Evolutionary conservation across 805 yeast species (phyloP).

Genomic region (Torulaspora microellipsoides): DNA sequence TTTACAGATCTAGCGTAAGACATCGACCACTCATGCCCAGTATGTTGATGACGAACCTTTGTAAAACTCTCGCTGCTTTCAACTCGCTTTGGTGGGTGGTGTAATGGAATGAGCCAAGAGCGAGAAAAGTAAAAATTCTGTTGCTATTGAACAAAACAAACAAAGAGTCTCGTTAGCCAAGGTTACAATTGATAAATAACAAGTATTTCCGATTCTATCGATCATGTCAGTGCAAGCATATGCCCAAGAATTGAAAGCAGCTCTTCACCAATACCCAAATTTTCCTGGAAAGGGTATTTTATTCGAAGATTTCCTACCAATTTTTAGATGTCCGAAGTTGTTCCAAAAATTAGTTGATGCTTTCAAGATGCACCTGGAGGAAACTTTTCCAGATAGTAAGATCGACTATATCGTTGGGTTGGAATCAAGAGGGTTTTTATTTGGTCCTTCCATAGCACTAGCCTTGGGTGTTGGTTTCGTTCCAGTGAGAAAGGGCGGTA

Average conservation of each 20-base stretch:
- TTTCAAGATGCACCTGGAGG: conserved; percentile 67
- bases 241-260: conserved; percentile 47
- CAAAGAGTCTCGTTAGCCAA: too few relatives aligned
- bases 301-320: conserved; percentile 94
- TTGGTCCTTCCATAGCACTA: conserved; percentile 93
- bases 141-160: too few relatives aligned
- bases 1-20: not conserved
- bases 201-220: too few relatives aligned
- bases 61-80: too few relatives aligned
- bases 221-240: conserved; percentile 28
- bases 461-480: conserved; percentile 86
- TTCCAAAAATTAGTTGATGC: conserved; percentile 81
- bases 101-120: too few relatives aligned
- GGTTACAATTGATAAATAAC: too few relatives aligned
- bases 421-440: conserved; percentile 94
- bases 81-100: too few relatives aligned
- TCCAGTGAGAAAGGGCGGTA: conserved; percentile 93
- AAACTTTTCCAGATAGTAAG: conserved; percentile 47
- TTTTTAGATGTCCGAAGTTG: conserved; percentile 74
- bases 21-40: not conserved
- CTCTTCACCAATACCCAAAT: conserved; percentile 78
- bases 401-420: conserved; percentile 90
- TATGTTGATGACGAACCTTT: too few relatives aligned
- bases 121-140: too few relatives aligned
- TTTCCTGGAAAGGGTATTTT: conserved; percentile 91